Evolutionary conservation across 306 rosid species (phyloP), one percentile per base, ranked within the genome.

Genomic region (Pyrus bretschneideri): DNA sequence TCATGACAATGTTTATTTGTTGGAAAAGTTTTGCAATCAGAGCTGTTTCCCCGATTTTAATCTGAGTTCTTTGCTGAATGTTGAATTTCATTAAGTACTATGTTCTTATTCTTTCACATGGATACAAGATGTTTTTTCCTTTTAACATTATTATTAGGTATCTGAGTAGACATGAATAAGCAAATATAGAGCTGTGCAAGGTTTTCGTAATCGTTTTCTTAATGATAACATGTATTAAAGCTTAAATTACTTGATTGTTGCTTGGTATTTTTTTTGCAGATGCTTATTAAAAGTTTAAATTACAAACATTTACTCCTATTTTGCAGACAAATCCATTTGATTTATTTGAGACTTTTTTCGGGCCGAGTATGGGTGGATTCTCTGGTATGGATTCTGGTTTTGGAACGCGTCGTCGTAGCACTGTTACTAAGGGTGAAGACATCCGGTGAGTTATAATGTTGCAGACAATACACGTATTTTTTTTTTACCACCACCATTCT

Each of bases 251-350:
- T 11, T 19, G 35, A 67, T 78, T 78, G 31, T 82, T 83, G 83
- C 92, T 38, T 63, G 15, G 11, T 40, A 40, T 40, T 40, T 40
- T 38, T 72, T 49, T 82, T 83, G 83, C 92, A 95, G 99, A 95
- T 67, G 27, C 59, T 21, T 49, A 13, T 25, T 62, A 30, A 49
- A 10, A 54, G 55, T 62, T 40, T 33, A 17, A 59, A 73, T 76
- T 72, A 67, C 79, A 18, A 31, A 63, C 77, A 74, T 31, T 27
- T 51, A 35, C 31, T 38, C 67, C 14, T 70, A 54, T 72, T 49
- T 82, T 83, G 83, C 92, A 95, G 99, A 95, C 96, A 22, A 95
- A 92, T 87, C 97, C 99, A 14, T 95, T 95, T 80, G 99, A 95
- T 86, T 86, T 95, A 73, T 95, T 95, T 83, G 99, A 95, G 93